A percentile compares a stretch with the other conserved stretches of the same genome.
phyloP scores from a whole-genome alignment of 2,329 filamentous ascomycete genomes.

The Ceratocystis albifundus region DNA sequence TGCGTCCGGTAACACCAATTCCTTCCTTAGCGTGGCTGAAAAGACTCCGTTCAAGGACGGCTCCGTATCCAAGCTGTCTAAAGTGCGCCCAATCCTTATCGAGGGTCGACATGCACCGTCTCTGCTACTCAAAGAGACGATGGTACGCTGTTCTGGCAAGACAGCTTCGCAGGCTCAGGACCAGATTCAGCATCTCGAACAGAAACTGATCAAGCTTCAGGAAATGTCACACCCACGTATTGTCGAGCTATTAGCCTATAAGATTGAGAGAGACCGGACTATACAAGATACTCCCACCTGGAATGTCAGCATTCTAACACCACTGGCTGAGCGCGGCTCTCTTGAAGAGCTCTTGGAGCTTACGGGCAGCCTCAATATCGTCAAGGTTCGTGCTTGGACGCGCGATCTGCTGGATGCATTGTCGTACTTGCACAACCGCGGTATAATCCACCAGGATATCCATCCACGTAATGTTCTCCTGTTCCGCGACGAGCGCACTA shows the following conservation, averaged over 20 bases:
- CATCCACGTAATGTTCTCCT: constrained; percentile 71
- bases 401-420: constrained; percentile 81
- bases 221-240: constrained; percentile 59
- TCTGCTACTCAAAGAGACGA: constrained; percentile 63
- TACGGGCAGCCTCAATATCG: constrained; percentile 59
- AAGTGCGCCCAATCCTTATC: constrained; percentile 56
- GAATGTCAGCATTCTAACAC: constrained; percentile 63
- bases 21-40: constrained; percentile 60
- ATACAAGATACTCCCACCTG: constrained; percentile 40
- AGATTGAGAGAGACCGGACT: constrained; percentile 49
- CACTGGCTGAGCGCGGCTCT: constrained; percentile 70
- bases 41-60: constrained; percentile 48
- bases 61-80: constrained; percentile 54
- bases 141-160: constrained; percentile 45
- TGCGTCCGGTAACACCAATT: constrained; percentile 48
- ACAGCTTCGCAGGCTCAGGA: constrained; percentile 58
- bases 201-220: constrained; percentile 62
- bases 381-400: constrained; percentile 78
- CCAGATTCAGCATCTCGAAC: constrained; percentile 66
- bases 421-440: constrained; percentile 74
- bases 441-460: constrained; percentile 72
- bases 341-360: constrained; percentile 72
- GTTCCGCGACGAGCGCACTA: constrained; percentile 51
- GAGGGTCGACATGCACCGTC: constrained; percentile 46
- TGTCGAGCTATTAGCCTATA: constrained; percentile 70